Base-by-base conservation (phyloP, 257 asterid species). In the Gentiana straminea region DNA sequence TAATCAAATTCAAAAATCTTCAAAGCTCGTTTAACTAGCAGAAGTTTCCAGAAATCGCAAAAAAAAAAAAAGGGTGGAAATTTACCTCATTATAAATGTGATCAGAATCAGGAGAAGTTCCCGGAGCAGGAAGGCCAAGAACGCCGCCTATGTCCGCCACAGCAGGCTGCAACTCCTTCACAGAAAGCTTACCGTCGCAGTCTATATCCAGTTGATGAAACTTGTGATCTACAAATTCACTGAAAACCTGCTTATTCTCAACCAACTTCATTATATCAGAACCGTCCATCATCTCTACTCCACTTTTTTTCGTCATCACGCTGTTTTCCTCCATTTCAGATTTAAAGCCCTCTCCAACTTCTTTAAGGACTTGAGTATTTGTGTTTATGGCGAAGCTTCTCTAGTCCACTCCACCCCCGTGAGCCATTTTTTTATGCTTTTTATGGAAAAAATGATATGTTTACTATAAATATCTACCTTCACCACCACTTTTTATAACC, bases 261-360 rank as follows among this genome's bases (percentile, higher is more conserved):
- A 91, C 98, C 70, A 91, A 80, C 94, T 85, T 75, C 90, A 79
- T 83, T 83, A 84, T 79, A 75, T 83, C 84, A 44, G 98, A 87
- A 69, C 98, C 97, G 86, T 91, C 98, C 92, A 91, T 60, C 67
- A 83, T 89, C 77, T 83, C 82, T 61, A 33, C 38, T 7, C 68
- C 44, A 52, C 80, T 60, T 64, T 74, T 68, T 68, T 52, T 53
- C 68, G 51, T 67, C 70, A 55, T 67, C 65, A 62, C 72, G 55
- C 36, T 59, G 38, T 59, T 63, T 52, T 35, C 43, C 64, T 57
- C 60, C 73, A 59, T 66, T 57, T 57, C 10, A 58, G 15, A 51
- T 3, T 3, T 6, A 51, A n/a, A 2, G 15, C 13, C 50, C 3
- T 50, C 44, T 49, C 24, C 51, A 39, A 34, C 39, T 34, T 49